Evolutionary conservation across 129 eudicot species (phyloP).

Genomic region (Pulicaria dysenterica): DNA sequence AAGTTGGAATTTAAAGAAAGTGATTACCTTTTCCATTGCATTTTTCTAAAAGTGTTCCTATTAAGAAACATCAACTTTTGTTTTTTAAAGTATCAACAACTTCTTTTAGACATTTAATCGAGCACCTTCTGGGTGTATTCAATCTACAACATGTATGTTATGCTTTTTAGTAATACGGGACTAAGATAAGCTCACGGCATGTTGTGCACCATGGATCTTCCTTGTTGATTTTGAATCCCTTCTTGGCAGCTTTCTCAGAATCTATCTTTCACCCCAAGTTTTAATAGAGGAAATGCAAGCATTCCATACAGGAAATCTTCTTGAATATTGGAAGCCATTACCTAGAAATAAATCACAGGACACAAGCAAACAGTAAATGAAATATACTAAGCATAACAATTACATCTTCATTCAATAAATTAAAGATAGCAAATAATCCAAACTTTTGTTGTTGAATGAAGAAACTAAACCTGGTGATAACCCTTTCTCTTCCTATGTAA

Average conservation of each 20-base stretch:
- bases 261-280: constrained; percentile 76
- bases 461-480: constrained; percentile 58
- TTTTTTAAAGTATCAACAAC: no score
- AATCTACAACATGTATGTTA: no score
- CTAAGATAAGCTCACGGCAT: no score
- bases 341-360: constrained; percentile 40
- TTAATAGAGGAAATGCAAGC: constrained; percentile 90
- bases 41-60: no score
- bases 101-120: no score
- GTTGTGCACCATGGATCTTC: constrained; percentile 93
- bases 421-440: constrained; percentile 8
- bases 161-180: no score
- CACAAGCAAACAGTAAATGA: neutral
- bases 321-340: constrained; percentile 53
- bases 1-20: no score
- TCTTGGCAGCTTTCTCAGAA: constrained; percentile 72
- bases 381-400: neutral
- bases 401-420: neutral
- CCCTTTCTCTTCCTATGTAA: no score
- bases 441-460: neutral
- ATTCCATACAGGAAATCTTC: constrained; percentile 75
- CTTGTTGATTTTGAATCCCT: constrained; percentile 70
- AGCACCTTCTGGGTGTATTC: no score
- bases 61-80: no score
- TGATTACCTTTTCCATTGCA: no score